Percentiles rank a stretch among this genome's conserved stretches.
These are phyloP conservation scores for Chlamydomonas asymmetrica DNA, from an alignment of 139 green algal species.

Conservation along the genomic window DNA sequence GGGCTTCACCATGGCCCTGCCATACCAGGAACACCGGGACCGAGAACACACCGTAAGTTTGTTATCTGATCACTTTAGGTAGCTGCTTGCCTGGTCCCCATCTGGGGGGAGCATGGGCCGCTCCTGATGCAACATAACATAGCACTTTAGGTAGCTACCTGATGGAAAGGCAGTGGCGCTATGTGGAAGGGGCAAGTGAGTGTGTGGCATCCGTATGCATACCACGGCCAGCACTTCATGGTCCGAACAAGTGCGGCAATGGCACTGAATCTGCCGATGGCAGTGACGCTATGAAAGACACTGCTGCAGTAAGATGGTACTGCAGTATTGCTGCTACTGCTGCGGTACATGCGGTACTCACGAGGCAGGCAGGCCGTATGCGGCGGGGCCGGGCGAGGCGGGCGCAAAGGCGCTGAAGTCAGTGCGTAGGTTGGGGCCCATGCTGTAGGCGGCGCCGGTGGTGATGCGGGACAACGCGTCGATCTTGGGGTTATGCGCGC, in stretches of 20 bases:
- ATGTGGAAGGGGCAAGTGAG: too few relatives aligned
- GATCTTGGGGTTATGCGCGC: conserved; percentile 27
- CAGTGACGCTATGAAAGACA: not conserved
- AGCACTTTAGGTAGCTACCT: too few relatives aligned
- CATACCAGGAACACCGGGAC: not conserved
- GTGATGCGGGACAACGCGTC: not conserved
- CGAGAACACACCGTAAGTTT: not conserved
- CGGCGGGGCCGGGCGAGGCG: conserved; percentile 11
- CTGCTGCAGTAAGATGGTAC: not conserved
- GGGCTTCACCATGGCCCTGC: not conserved
- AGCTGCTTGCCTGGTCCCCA: too few relatives aligned
- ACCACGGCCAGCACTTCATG: not conserved
- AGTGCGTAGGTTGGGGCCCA: conserved; percentile 20
- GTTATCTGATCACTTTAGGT: not conserved
- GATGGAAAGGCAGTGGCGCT: too few relatives aligned
- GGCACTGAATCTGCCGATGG: not conserved
- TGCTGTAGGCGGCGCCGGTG: conserved; percentile 5
- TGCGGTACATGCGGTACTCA: not conserved
- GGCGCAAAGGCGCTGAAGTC: conserved; percentile 9
- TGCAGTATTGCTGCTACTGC: not conserved
- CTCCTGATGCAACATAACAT: too few relatives aligned
- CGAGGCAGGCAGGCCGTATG: conserved; percentile 2
- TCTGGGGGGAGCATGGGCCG: too few relatives aligned
- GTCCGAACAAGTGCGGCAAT: not conserved
- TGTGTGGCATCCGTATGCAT: too few relatives aligned